A percentile compares a stretch with the other conserved stretches of the same genome.
phyloP scores from a whole-genome alignment of 768 basidiomycete genomes.

The Leccinum subgranulosum region DNA sequence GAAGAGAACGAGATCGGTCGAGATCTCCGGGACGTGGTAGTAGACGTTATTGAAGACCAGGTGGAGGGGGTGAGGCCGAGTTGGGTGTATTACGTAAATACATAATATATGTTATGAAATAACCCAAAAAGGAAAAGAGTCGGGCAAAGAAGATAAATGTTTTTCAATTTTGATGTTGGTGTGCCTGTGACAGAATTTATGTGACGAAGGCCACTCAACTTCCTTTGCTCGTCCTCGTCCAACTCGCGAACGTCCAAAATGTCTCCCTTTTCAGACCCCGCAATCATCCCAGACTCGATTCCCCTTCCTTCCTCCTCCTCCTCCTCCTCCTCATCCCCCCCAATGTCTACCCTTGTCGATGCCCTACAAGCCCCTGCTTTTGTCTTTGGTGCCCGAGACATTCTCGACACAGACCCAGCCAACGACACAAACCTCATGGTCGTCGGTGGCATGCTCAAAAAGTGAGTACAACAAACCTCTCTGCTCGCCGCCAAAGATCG shows the following conservation, averaged over 20 bases:
- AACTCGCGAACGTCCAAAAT: background rate
- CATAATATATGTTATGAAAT: conserved; percentile 15
- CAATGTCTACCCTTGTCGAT: conserved; percentile 5
- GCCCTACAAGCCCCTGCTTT: conserved; percentile 8
- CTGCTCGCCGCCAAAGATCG: conserved; percentile 12
- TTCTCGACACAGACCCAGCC: conserved; percentile 28
- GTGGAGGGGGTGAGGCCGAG: conserved; percentile 22
- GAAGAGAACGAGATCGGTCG: conserved; percentile 70
- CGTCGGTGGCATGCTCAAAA: conserved; percentile 48
- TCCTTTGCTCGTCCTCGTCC: background rate
- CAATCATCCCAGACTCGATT: background rate
- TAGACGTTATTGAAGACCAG: conserved; percentile 45
- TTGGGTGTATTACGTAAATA: conserved; percentile 20
- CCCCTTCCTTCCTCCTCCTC: conserved; percentile 28
- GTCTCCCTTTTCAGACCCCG: background rate
- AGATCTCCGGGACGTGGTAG: conserved; percentile 62
- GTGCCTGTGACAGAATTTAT: conserved; percentile 38
- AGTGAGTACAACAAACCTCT: conserved; percentile 38
- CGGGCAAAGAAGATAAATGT: conserved; percentile 22
- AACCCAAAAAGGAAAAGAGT: conserved; percentile 7
- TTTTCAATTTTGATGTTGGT: conserved; percentile 29
- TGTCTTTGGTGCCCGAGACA: conserved; percentile 25
- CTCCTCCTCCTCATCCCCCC: conserved; percentile 21
- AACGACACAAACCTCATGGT: conserved; percentile 48
- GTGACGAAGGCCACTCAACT: conserved; percentile 14